phyloP scores from a whole-genome alignment of 257 asterid genomes.

The Ophiorrhiza pumila region DNA sequence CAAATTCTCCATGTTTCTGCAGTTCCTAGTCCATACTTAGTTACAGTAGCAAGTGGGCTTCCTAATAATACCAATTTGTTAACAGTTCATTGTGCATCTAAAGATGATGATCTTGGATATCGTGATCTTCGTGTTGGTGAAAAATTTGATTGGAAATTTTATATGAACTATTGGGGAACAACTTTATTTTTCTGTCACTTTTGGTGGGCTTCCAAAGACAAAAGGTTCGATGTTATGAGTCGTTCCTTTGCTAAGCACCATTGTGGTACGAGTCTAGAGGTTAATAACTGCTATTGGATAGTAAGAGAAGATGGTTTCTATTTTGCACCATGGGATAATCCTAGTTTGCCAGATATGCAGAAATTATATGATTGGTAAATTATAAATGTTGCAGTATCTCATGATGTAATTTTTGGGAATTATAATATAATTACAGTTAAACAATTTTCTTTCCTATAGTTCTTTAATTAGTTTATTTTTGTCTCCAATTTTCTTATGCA shows the following conservation, averaged over 20 bases:
- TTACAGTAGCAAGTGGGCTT: constrained; percentile 16
- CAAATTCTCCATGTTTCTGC: background rate
- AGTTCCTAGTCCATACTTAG: background rate
- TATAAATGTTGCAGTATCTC: too few species aligned
- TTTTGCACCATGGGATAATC: background rate
- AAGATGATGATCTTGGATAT: constrained; percentile 20
- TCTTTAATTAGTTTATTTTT: too few species aligned
- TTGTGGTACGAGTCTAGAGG: background rate
- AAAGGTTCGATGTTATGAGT: constrained; percentile 5
- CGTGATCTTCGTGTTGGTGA: background rate
- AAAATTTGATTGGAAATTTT: constrained; percentile 4
- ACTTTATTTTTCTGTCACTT: constrained; percentile 26
- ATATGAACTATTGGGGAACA: background rate
- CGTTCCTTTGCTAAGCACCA: background rate
- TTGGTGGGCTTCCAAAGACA: constrained; percentile 17
- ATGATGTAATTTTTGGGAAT: too few species aligned
- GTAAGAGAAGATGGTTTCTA: constrained; percentile 10
- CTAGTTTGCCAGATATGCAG: background rate
- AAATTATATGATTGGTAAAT: too few species aligned
- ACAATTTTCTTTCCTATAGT: too few species aligned
- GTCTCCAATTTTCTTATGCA: too few species aligned
- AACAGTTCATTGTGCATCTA: constrained; percentile 13
- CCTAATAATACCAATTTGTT: background rate
- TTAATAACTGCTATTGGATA: background rate
- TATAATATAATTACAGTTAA: too few species aligned